Conservation (phyloP, 2,329 filamentous ascomycete genomes). For the Aspergillus texensis region DNA sequence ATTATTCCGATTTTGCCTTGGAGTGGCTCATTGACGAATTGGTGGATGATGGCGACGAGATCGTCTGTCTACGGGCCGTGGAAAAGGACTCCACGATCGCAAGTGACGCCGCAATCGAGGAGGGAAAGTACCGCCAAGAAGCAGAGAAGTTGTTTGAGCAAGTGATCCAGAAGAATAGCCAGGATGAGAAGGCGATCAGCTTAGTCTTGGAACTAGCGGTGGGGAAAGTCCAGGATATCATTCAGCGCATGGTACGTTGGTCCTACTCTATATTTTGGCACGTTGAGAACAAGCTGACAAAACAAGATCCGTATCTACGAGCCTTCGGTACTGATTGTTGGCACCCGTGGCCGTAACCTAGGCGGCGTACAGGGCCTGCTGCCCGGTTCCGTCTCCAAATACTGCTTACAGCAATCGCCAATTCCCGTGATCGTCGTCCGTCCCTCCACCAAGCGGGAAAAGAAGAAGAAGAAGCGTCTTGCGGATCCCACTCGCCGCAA, state of each 20-base stretch:
- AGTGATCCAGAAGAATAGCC: slow-evolving; percentile 78
- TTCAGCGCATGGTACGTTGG: slow-evolving; percentile 76
- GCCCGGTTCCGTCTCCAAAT: slow-evolving; percentile 89
- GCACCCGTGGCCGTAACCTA: slow-evolving; percentile 80
- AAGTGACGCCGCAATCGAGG: slow-evolving; percentile 61
- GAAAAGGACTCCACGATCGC: slow-evolving; percentile 78
- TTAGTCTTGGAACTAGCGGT: slow-evolving; percentile 84
- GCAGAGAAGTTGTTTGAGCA: slow-evolving; percentile 73
- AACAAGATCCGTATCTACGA: slow-evolving; percentile 84
- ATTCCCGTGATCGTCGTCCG: slow-evolving; percentile 92
- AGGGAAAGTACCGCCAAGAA: slow-evolving; percentile 73
- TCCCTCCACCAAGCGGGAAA: slow-evolving; percentile 81
- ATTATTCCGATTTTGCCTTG: slow-evolving; percentile 88
- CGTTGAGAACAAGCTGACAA: slow-evolving; percentile 15
- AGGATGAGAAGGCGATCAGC: slow-evolving; percentile 77
- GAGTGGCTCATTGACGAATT: slow-evolving; percentile 92
- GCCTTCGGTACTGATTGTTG: slow-evolving; percentile 87
- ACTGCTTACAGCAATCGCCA: slow-evolving; percentile 89
- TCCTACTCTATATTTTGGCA: neutral
- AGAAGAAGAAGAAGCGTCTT: slow-evolving; percentile 84
- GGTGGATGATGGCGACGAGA: slow-evolving; percentile 90
- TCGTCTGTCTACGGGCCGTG: slow-evolving; percentile 85
- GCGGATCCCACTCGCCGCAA: slow-evolving; percentile 75
- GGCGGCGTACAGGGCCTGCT: slow-evolving; percentile 85
- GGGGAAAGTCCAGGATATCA: slow-evolving; percentile 86